Evolutionary conservation across 192 early-diverging fungal genomes (phyloP).

Genomic region (Linnemannia zychae): DNA sequence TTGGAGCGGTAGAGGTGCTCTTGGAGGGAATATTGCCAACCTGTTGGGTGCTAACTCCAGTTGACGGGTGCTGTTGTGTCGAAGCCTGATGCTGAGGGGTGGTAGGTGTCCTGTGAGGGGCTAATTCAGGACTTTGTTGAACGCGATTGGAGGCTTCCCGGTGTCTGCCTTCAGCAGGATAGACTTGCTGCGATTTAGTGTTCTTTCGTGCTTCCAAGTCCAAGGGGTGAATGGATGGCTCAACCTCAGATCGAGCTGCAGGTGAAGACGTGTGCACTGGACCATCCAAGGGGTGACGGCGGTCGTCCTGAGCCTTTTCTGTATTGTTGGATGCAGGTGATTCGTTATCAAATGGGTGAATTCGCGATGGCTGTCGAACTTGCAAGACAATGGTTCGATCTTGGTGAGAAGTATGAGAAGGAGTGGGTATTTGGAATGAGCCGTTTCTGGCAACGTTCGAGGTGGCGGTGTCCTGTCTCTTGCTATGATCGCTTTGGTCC

Average conservation of each 20-base stretch:
- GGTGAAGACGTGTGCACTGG: neutral
- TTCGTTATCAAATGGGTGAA: slow-evolving; percentile 42
- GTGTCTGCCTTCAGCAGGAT: neutral
- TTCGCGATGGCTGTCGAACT: slow-evolving; percentile 9
- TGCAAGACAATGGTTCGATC: neutral
- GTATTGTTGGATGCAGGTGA: neutral
- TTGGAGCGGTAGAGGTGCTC: neutral
- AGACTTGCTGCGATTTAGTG: neutral
- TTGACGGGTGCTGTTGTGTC: slow-evolving; percentile 2
- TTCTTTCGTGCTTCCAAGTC: slow-evolving; percentile 11
- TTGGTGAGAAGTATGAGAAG: slow-evolving; percentile 5
- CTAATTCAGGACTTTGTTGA: neutral
- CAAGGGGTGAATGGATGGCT: slow-evolving; percentile 42
- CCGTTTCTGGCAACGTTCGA: neutral
- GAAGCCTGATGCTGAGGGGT: neutral
- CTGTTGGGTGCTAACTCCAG: neutral
- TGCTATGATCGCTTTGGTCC: neutral
- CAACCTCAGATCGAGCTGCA: neutral
- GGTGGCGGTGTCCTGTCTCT: neutral
- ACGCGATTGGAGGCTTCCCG: neutral
- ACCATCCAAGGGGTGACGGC: neutral
- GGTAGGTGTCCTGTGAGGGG: neutral
- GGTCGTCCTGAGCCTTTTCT: slow-evolving; percentile 2
- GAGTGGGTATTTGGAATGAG: neutral
- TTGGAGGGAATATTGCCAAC: neutral